Evolutionary conservation across 768 basidiomycete genomes (phyloP).

Genomic region (Amanita phalloides): DNA sequence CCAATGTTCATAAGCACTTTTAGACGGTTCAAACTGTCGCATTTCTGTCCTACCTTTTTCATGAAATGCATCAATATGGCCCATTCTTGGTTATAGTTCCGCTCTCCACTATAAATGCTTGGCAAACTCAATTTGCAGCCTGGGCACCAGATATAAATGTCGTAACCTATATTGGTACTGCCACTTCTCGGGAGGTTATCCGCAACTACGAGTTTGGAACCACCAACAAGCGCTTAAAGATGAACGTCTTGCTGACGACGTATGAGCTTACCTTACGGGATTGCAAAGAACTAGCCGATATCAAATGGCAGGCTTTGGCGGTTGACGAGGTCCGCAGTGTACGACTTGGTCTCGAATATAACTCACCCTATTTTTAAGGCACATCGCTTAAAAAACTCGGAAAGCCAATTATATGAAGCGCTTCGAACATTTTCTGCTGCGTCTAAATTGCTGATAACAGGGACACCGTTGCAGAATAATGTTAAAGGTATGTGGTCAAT

Average conservation of each 20-base stretch:
- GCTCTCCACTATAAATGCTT: slow-evolving; percentile 94
- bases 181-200: slow-evolving; percentile 80
- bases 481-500: slow-evolving; percentile 66
- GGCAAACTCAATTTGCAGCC: slow-evolving; percentile 88
- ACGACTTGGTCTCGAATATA: slow-evolving; percentile 2
- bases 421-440: slow-evolving; percentile 81
- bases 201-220: slow-evolving; percentile 87
- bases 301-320: slow-evolving; percentile 95
- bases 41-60: slow-evolving; percentile 91
- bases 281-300: slow-evolving; percentile 74
- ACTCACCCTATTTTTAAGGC: slow-evolving; percentile 40
- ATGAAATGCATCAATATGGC: slow-evolving; percentile 86
- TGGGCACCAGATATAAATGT: slow-evolving; percentile 98
- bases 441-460: slow-evolving; percentile 93
- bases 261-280: slow-evolving; percentile 95
- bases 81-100: slow-evolving; percentile 98
- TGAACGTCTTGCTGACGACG: slow-evolving; percentile 95
- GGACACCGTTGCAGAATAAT: slow-evolving; percentile 97
- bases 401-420: slow-evolving; percentile 94
- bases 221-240: slow-evolving; percentile 82
- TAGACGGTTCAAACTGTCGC: slow-evolving; percentile 94
- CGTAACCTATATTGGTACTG: slow-evolving; percentile 92
- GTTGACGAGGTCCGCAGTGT: slow-evolving; percentile 73
- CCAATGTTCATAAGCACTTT: slow-evolving; percentile 8
- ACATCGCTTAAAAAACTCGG: slow-evolving; percentile 96